Percentiles rank a stretch among this genome's conserved stretches.
phyloP scores from a whole-genome alignment of 2,329 filamentous ascomycete species.

The Dactylella cylindrospora region DNA sequence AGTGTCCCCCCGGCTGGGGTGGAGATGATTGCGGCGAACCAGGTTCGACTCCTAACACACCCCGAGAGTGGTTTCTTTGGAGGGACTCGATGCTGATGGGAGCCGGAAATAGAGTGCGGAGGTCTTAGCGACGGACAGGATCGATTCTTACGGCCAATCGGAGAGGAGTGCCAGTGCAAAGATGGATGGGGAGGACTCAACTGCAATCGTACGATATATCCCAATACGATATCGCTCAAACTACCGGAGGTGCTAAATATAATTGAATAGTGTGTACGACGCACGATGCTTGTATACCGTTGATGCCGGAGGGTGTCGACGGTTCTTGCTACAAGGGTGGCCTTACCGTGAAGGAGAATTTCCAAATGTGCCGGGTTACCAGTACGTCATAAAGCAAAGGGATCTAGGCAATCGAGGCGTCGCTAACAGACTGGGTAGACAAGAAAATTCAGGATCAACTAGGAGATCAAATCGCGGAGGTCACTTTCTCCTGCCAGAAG shows the following conservation, averaged over 20 bases:
- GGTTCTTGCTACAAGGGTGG: conserved; percentile 92
- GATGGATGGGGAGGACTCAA: conserved; percentile 97
- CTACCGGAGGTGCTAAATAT: conserved; percentile 1
- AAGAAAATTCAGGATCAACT: conserved; percentile 86
- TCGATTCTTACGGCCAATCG: conserved; percentile 68
- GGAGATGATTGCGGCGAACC: conserved; percentile 91
- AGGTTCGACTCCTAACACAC: conserved; percentile 55
- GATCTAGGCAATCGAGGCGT: background rate
- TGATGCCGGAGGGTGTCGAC: conserved; percentile 79
- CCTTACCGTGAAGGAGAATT: conserved; percentile 88
- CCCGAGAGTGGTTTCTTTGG: background rate
- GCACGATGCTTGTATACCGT: conserved; percentile 77
- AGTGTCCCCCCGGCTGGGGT: conserved; percentile 87
- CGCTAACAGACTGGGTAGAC: conserved; percentile 53
- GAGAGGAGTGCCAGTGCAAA: conserved; percentile 76
- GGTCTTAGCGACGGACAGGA: conserved; percentile 79
- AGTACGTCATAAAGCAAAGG: conserved; percentile 53
- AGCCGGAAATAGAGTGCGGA: conserved; percentile 67
- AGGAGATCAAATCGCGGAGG: conserved; percentile 81
- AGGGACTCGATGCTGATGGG: background rate
- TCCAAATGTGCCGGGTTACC: conserved; percentile 96
- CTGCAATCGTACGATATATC: conserved; percentile 64
- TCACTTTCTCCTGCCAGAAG: conserved; percentile 87
- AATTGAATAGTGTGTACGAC: conserved; percentile 68
- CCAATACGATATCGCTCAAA: background rate